Evolutionary conservation across 2,329 filamentous ascomycete species (phyloP).

Genomic region (Arthrinium phaeospermum): DNA sequence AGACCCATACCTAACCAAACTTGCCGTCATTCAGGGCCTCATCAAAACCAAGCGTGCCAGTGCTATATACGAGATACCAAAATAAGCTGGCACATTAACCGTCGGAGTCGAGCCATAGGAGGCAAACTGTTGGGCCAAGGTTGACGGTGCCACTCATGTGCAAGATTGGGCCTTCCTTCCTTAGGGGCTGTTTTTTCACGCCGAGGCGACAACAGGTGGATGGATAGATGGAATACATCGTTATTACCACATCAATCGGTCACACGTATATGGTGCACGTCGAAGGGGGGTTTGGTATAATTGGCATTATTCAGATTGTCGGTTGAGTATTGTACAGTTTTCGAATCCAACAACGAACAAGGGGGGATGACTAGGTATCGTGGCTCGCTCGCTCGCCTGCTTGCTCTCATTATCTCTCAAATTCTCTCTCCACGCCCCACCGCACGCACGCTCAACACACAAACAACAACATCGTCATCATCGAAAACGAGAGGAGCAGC

Average conservation of each 20-base stretch:
- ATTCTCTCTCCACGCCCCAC: background rate
- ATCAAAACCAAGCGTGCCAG: background rate
- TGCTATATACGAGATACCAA: background rate
- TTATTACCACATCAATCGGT: background rate
- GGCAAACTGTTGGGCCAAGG: background rate
- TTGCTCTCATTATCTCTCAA: background rate
- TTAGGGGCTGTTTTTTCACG: background rate
- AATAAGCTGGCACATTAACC: background rate
- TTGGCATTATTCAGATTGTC: slow-evolving; percentile 15
- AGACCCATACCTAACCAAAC: background rate
- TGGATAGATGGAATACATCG: too few species aligned
- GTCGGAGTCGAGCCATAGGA: background rate
- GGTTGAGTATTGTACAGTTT: slow-evolving; percentile 11
- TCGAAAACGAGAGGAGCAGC: background rate
- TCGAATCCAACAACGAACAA: slow-evolving; percentile 10
- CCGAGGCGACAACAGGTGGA: too few species aligned
- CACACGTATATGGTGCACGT: background rate
- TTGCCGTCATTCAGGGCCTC: background rate
- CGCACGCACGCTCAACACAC: background rate
- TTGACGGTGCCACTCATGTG: too few species aligned
- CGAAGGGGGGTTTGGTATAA: background rate
- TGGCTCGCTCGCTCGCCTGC: background rate
- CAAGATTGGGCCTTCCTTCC: too few species aligned
- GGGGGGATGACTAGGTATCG: background rate
- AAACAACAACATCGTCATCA: background rate